Evolutionary conservation across 495 filamentous ascomycete genomes (phyloP).

Genomic region (Aspergillus biplanus): DNA sequence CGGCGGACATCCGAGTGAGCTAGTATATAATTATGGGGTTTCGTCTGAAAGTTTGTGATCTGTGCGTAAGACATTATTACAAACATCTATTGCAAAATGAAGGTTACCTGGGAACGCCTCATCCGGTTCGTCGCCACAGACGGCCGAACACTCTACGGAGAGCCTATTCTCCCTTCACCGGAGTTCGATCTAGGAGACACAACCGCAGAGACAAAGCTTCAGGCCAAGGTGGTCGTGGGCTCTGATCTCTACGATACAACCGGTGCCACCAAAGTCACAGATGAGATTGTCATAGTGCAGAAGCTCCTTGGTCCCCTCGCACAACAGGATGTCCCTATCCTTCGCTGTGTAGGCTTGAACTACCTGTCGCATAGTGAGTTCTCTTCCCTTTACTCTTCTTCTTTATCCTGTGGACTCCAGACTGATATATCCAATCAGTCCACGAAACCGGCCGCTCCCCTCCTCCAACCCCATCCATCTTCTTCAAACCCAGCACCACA

Average conservation of each 20-base stretch:
- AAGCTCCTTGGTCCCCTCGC: conserved; percentile 40
- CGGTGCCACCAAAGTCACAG: conserved; percentile 33
- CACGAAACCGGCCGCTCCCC: conserved; percentile 51
- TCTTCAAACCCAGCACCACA: conserved; percentile 53
- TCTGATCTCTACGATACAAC: conserved; percentile 42
- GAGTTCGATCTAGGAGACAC: conserved; percentile 46
- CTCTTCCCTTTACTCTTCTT: background rate
- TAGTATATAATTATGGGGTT: too few relatives aligned
- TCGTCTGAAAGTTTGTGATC: too few relatives aligned
- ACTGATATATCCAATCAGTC: conserved; percentile 34
- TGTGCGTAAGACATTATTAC: too few relatives aligned
- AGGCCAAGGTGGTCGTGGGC: conserved; percentile 43
- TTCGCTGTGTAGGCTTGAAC: conserved; percentile 47
- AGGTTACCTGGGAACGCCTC: conserved; percentile 47
- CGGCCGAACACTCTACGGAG: conserved; percentile 47
- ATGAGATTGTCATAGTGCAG: conserved; percentile 40
- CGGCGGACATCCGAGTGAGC: too few relatives aligned
- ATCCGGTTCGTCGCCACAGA: conserved; percentile 54
- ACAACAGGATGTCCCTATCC: conserved; percentile 38
- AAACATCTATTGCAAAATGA: background rate
- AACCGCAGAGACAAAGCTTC: conserved; percentile 37
- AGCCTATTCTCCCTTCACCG: conserved; percentile 47
- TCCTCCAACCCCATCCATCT: conserved; percentile 53
- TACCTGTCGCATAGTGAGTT: conserved; percentile 42
- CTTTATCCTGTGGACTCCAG: background rate